Conservation (phyloP, 352 stramenopile species). For the Pythium pectinolyticum region DNA sequence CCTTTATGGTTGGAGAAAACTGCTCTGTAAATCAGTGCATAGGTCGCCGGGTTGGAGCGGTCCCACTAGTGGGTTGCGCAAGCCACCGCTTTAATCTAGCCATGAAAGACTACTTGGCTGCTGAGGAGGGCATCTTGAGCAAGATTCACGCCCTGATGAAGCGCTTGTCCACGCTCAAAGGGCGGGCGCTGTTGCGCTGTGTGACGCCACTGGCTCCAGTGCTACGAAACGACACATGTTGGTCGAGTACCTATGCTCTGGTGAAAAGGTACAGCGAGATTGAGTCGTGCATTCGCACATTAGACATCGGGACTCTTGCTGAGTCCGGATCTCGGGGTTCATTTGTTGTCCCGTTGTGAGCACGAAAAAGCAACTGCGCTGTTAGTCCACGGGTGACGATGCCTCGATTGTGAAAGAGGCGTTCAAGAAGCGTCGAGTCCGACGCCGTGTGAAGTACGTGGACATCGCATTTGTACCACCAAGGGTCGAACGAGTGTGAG, state of each 20-base stretch:
- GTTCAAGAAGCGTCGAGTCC: too few species aligned
- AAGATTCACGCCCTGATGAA: constrained; percentile 12
- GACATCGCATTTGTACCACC: too few species aligned
- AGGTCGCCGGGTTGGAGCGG: constrained; percentile 3
- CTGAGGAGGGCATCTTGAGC: neutral
- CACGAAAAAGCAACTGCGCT: constrained; percentile 7
- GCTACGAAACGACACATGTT: constrained; percentile 24
- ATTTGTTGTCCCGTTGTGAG: constrained; percentile 21
- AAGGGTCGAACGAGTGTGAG: too few species aligned
- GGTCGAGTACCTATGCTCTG: constrained; percentile 20
- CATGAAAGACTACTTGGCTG: neutral
- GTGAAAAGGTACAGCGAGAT: constrained; percentile 9
- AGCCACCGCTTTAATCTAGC: too few species aligned
- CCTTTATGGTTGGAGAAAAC: constrained; percentile 25
- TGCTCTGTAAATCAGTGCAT: constrained; percentile 31
- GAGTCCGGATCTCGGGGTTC: constrained; percentile 17
- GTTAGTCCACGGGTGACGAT: too few species aligned
- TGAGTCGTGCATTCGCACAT: neutral
- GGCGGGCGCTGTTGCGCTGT: neutral
- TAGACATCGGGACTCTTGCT: constrained; percentile 12
- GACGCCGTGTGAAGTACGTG: too few species aligned
- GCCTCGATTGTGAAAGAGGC: too few species aligned
- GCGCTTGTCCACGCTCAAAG: constrained; percentile 6
- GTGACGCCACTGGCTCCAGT: constrained; percentile 10
- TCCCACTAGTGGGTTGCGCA: constrained; percentile 26